Evolutionary conservation across 768 basidiomycete genomes (phyloP).

Genomic region (Thelephora aurantiotincta): DNA sequence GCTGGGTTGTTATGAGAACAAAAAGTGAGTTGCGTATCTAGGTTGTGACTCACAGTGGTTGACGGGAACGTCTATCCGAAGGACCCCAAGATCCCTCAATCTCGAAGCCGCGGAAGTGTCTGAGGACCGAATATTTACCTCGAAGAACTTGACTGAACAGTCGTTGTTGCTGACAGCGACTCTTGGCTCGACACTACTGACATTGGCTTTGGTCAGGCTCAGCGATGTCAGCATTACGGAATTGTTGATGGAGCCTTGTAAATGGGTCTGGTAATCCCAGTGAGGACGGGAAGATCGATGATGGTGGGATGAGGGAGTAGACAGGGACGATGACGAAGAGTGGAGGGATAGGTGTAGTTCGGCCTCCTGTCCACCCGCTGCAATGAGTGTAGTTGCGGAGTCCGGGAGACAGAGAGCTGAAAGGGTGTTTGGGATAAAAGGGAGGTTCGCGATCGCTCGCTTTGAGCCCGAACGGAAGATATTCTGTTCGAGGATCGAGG

Average conservation of each 20-base stretch:
- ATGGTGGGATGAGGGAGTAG: conserved; percentile 1
- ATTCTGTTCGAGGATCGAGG: conserved; percentile 48
- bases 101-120: conserved; percentile 18
- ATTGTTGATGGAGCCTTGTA: conserved; percentile 70
- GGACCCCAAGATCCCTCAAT: conserved; percentile 34
- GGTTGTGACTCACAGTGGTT: conserved; percentile 57
- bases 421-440: conserved; percentile 52
- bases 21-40: too few species aligned
- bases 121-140: conserved; percentile 41
- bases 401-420: conserved; percentile 38
- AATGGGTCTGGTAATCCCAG: conserved; percentile 43
- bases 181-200: conserved; percentile 60
- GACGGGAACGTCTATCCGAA: conserved; percentile 54
- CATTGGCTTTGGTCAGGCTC: conserved; percentile 40
- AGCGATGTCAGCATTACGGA: conserved; percentile 56
- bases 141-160: conserved; percentile 65
- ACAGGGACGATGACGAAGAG: conserved; percentile 6
- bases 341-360: conserved; percentile 55
- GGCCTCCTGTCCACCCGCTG: conserved; percentile 61
- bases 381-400: conserved; percentile 45
- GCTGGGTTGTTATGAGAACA: conserved; percentile 27
- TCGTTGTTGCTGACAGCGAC: conserved; percentile 84
- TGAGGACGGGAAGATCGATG: conserved; percentile 8
- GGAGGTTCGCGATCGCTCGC: conserved; percentile 35
- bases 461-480: conserved; percentile 21